phyloP scores from a whole-genome alignment of 1,284 basidiomycete genomes.

The Austroboletus niveus region DNA sequence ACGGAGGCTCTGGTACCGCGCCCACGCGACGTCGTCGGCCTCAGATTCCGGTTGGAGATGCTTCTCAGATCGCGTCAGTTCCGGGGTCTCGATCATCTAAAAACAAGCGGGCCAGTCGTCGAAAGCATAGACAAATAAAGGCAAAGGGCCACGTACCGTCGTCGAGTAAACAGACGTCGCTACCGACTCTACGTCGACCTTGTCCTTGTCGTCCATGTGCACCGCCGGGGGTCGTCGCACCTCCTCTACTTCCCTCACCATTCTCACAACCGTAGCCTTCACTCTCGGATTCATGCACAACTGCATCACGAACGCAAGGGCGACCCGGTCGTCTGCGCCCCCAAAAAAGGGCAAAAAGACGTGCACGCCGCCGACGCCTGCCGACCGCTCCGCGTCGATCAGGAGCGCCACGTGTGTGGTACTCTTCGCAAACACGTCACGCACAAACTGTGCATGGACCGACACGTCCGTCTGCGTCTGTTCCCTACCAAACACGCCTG shows the following conservation, averaged over 20 bases:
- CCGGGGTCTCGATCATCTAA: no score
- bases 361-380: slow-evolving; percentile 44
- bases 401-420: slow-evolving; percentile 77
- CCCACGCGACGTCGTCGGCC: no score
- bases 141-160: no score
- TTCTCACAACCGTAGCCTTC: slow-evolving; percentile 61
- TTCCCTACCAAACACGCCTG: slow-evolving; percentile 38
- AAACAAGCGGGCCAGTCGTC: no score
- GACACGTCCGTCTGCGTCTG: slow-evolving; percentile 22
- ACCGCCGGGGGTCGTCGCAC: slow-evolving; percentile 1
- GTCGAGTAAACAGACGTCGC: no score
- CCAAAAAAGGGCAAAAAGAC: slow-evolving; percentile 93
- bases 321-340: slow-evolving; percentile 90
- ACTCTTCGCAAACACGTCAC: slow-evolving; percentile 74
- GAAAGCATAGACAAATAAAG: no score
- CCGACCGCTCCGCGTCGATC: slow-evolving; percentile 59
- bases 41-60: no score
- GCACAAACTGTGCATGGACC: slow-evolving; percentile 79
- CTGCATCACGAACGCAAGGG: slow-evolving; percentile 80
- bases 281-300: slow-evolving; percentile 68
- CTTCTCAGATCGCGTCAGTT: no score
- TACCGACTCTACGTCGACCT: background rate
- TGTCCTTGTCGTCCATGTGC: slow-evolving; percentile 6
- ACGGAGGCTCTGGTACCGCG: no score
- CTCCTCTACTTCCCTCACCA: slow-evolving; percentile 16